Percentiles rank a stretch among this genome's conserved stretches.
Conservation (phyloP, 345 rosid species). For the Iberis pinnata region DNA sequence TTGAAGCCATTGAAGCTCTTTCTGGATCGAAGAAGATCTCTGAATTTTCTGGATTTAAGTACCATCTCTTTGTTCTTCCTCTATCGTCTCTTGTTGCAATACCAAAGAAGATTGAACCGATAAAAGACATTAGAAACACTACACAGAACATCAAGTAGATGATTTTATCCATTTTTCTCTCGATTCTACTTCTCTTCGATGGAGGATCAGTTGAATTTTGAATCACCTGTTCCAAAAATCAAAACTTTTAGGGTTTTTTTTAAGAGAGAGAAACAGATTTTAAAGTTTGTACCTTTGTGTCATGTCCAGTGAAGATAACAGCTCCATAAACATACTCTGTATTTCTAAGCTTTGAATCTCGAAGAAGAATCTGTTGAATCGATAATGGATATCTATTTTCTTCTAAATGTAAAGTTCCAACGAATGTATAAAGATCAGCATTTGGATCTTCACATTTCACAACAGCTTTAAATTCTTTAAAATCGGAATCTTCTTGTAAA, state of each 20-base stretch:
- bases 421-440: conserved; percentile 71
- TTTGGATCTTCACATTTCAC: conserved; percentile 94
- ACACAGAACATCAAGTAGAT: conserved; percentile 60
- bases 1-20: conserved; percentile 55
- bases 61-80: conserved; percentile 88
- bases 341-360: conserved; percentile 84
- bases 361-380: conserved; percentile 86
- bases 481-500: conserved; percentile 56
- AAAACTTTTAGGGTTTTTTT: background rate
- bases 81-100: conserved; percentile 58
- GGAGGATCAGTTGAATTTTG: conserved; percentile 91
- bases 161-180: conserved; percentile 74
- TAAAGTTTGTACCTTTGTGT: conserved; percentile 43
- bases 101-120: conserved; percentile 76
- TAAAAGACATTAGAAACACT: conserved; percentile 51
- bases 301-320: conserved; percentile 81
- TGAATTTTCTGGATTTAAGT: conserved; percentile 77
- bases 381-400: conserved; percentile 64
- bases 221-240: conserved; percentile 42
- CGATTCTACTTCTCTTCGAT: conserved; percentile 88
- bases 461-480: conserved; percentile 53
- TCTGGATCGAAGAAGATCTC: conserved; percentile 60
- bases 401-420: conserved; percentile 64
- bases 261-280: background rate
- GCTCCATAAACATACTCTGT: conserved; percentile 79